A percentile compares a stretch with the other conserved stretches of the same genome.
These are phyloP conservation scores for Camellia japonica DNA, from an alignment of 148 eudicot genomes.

Conservation along the genomic window DNA sequence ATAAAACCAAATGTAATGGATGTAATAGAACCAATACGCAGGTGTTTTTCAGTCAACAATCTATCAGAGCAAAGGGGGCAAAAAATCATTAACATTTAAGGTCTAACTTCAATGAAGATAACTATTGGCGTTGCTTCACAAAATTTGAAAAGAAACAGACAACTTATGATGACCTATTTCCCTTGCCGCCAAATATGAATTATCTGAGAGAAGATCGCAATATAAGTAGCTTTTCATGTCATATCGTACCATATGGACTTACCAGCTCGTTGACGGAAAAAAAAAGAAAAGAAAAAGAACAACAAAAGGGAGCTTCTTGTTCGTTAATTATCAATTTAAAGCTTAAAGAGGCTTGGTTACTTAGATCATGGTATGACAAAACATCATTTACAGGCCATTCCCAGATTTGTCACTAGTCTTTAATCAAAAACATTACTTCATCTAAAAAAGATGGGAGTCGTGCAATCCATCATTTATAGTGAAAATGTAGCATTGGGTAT, in stretches of 20 bases:
- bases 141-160: conserved; percentile 9
- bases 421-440: background rate
- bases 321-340: background rate
- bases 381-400: background rate
- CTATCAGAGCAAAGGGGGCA: background rate
- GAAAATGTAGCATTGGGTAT: background rate
- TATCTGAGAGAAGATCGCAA: background rate
- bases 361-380: background rate
- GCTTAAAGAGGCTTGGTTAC: background rate
- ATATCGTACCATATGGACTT: background rate
- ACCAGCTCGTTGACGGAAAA: background rate
- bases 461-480: background rate
- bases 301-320: background rate
- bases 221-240: background rate
- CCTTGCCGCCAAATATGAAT: background rate
- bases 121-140: background rate
- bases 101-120: background rate
- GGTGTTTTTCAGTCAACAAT: background rate
- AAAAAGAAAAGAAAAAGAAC: background rate
- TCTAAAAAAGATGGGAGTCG: background rate
- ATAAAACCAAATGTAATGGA: conserved; percentile 3
- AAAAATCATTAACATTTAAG: background rate
- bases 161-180: background rate
- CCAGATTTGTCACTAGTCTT: background rate
- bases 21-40: conserved; percentile 1